Base-by-base conservation (phyloP, 306 rosid genomes). In the Lathyrus oleraceus region DNA sequence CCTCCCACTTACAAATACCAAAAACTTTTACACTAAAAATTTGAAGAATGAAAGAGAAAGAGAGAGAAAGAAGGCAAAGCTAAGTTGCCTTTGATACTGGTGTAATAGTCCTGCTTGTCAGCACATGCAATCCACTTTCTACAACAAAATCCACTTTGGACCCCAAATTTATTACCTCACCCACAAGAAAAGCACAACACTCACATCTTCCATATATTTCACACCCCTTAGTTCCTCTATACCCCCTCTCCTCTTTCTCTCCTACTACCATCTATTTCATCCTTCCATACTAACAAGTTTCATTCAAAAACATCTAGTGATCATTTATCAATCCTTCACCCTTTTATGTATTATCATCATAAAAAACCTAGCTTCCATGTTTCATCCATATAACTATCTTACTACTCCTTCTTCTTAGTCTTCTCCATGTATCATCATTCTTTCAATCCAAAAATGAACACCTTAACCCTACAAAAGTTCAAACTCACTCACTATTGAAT, bases 111-210 rank as follows among this genome's bases (percentile, higher is more conserved):
- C 85, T 90, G 72, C 92, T 86, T 85, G 95, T 92, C 88, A 81
- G 89, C 98, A 90, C 98, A 90, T 94, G 98, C 97, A 88, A 75
- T 83, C 96, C 98, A 84, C 97, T 90, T 94, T 87, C 92, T 81
- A 81, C 87, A 80, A 87, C 92, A 88, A 85, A 88, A 88, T 90
- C 89, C 56, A 85, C 89, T 87, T 87, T 85, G 83, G 88, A 85
- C 94, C 95, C 91, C 88, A 81, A 83, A 61, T 79, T 87, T 53
- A 49, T 53, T 83, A 84, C 97, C 97, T 91, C 97, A 30, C 83
- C 83, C 65, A 19, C 97, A 95, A 91, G 99, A 87, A 95, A 95
- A 91, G 97, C 91, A 94, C 86, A 80, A 15, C 48, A 80, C 81
- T 35, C 39, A 42, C 81, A 68, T 52, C 78, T 45, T 70, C 73